Evolutionary conservation across 495 filamentous ascomycete species (phyloP), one percentile per base, ranked within the genome.

Genomic region (Bacidia rubella): DNA sequence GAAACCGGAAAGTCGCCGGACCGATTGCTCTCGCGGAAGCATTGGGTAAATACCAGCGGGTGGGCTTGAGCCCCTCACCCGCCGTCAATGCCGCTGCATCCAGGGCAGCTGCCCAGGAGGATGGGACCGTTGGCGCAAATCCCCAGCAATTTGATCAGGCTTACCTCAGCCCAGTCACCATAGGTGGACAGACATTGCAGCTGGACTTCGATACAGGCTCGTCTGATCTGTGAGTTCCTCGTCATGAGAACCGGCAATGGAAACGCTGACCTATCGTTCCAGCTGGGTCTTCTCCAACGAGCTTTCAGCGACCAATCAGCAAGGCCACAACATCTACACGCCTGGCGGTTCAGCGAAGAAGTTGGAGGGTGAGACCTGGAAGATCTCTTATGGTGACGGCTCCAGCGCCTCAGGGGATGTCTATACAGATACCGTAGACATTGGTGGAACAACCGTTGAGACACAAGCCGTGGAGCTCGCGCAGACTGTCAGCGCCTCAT

Each of bases 191-290:
- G 49, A 74, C 70, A 2, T 62, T 87, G 57, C 73, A 79, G 58
- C 61, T 88, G 53, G 81, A 87, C 60, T 74, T 87, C 59, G 85
- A 90, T 63, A 86, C 85, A 32, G 85, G 85, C 2, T 84, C 79
- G 40, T 76, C 80, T 38, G 85, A 90, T 67, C 74, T 90, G 72
- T 87, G 65, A 66, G 76, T 70, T 47, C 11, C 12, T 43, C 15
- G n/a, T 3, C 19, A 10, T 35, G 25, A 0, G 22, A 52, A 1
- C 43, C 11, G 43, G 7, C 2, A 7, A 24, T 40, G 2, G 22
- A 11, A 39, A 32, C 63, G 56, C 65, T 47, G 19, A 49, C 44
- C 5, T 29, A 22, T 19, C 2, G 2, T 27, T 26, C 21, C 52
- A 69, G 69, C 23, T 77, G 74, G 74, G 71, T 75, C 27, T 79